Evolutionary conservation across 2,329 filamentous ascomycete species (phyloP).

Genomic region (Coccinonectria pachysandricola): DNA sequence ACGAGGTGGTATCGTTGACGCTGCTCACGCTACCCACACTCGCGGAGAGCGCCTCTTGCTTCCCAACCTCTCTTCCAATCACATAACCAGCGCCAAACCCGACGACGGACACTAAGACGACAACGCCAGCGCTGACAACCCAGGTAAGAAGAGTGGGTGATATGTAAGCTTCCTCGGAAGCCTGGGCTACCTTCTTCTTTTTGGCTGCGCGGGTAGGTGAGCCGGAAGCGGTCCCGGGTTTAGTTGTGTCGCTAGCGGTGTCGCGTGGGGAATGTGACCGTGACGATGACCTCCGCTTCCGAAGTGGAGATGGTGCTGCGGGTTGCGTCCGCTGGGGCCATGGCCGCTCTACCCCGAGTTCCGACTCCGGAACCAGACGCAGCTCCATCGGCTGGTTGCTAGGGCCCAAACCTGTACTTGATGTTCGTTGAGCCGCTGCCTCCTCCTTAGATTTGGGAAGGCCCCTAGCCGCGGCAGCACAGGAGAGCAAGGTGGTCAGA

Average conservation of each 20-base stretch:
- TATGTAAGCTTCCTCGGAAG: conserved; percentile 32
- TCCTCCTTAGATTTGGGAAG: conserved; percentile 56
- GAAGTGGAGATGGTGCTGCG: conserved; percentile 13
- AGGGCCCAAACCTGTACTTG: conserved; percentile 30
- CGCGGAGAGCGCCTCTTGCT: conserved; percentile 43
- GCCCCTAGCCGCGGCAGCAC: conserved; percentile 78
- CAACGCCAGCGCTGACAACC: conserved; percentile 56
- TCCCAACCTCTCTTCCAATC: conserved; percentile 55
- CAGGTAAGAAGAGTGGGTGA: conserved; percentile 53
- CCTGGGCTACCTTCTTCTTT: conserved; percentile 44
- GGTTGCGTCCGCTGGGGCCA: conserved; percentile 13
- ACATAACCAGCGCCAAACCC: conserved; percentile 61
- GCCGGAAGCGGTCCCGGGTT: conserved; percentile 34
- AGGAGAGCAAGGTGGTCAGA: conserved; percentile 91
- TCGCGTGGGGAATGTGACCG: conserved; percentile 18
- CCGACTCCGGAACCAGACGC: conserved; percentile 49
- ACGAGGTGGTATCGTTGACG: conserved; percentile 37
- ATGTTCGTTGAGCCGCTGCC: conserved; percentile 24
- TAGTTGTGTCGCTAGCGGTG: conserved; percentile 33
- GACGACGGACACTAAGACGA: conserved; percentile 57
- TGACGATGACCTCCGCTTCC: conserved; percentile 19
- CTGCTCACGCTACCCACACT: conserved; percentile 24
- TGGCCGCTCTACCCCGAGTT: conserved; percentile 35
- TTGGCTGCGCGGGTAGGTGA: conserved; percentile 40
- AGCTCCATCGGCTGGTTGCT: conserved; percentile 47